Conservation (phyloP, 2,329 filamentous ascomycete species). For the Raffaelea arxii region DNA sequence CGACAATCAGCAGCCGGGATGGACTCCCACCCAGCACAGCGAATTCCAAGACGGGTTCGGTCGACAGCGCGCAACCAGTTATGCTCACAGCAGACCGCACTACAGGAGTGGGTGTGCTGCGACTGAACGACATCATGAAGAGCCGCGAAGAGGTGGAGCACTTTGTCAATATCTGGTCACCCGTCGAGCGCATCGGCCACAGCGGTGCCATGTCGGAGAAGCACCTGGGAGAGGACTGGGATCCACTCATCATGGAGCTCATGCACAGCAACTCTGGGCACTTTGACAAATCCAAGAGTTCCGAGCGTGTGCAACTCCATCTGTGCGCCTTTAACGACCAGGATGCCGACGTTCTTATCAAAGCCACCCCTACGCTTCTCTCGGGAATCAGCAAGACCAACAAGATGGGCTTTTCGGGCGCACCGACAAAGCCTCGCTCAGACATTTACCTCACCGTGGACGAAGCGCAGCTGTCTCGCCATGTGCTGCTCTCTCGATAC, state of each 20-base stretch:
- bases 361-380: slow-evolving; percentile 77
- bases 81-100: slow-evolving; percentile 51
- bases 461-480: slow-evolving; percentile 67
- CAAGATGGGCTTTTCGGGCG: slow-evolving; percentile 90
- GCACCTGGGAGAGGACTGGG: slow-evolving; percentile 56
- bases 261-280: slow-evolving; percentile 62
- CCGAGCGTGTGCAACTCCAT: slow-evolving; percentile 71
- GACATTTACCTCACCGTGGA: slow-evolving; percentile 90
- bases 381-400: slow-evolving; percentile 71
- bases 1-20: slow-evolving; percentile 33
- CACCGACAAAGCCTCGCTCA: slow-evolving; percentile 76
- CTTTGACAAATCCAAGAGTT: slow-evolving; percentile 61
- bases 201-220: slow-evolving; percentile 42
- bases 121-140: slow-evolving; percentile 65
- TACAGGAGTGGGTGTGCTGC: slow-evolving; percentile 68
- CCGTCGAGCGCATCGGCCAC: slow-evolving; percentile 42
- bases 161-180: slow-evolving; percentile 67
- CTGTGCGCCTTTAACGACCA: slow-evolving; percentile 67
- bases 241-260: slow-evolving; percentile 63
- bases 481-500: slow-evolving; percentile 58
- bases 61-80: slow-evolving; percentile 8
- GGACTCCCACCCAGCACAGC: slow-evolving; percentile 45
- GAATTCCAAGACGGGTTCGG: slow-evolving; percentile 31
- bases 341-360: slow-evolving; percentile 73
- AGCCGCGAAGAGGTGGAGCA: slow-evolving; percentile 65